phyloP scores from a whole-genome alignment of 257 asterid species.

The Galeopsis tetrahit region DNA sequence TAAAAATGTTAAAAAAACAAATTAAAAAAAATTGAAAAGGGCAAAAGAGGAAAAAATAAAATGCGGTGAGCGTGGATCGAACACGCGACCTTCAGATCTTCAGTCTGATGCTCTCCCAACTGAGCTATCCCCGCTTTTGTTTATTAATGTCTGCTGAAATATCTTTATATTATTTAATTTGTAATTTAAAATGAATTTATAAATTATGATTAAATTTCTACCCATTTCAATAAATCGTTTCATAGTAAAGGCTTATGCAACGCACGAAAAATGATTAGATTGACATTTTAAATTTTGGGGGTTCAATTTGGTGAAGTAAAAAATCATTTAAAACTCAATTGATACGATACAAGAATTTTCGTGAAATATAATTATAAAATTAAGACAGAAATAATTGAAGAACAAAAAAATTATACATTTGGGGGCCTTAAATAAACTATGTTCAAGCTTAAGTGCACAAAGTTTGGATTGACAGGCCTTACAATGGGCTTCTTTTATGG shows the following conservation, averaged over 20 bases:
- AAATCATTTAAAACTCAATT: no score
- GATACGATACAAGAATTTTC: no score
- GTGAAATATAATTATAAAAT: no score
- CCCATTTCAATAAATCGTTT: neutral
- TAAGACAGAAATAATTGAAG: no score
- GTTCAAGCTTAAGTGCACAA: no score
- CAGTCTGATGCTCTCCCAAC: constrained; percentile 99
- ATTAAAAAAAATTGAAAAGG: neutral
- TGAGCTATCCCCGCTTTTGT: constrained; percentile 82
- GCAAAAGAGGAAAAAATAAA: neutral
- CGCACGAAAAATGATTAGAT: no score
- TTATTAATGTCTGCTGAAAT: neutral
- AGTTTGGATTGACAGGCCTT: no score
- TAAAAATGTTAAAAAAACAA: neutral
- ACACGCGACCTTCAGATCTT: constrained; percentile 97
- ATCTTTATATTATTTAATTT: neutral
- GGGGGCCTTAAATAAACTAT: no score
- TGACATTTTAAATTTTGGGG: no score
- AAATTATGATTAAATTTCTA: neutral
- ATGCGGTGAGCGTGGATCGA: constrained; percentile 99
- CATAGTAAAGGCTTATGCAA: no score
- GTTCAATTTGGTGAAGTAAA: no score
- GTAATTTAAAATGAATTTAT: neutral
- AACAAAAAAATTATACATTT: no score
- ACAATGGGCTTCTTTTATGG: neutral